Conservation (phyloP, 78 protist genomes). For the Dictyostelium brefeldianum region DNA sequence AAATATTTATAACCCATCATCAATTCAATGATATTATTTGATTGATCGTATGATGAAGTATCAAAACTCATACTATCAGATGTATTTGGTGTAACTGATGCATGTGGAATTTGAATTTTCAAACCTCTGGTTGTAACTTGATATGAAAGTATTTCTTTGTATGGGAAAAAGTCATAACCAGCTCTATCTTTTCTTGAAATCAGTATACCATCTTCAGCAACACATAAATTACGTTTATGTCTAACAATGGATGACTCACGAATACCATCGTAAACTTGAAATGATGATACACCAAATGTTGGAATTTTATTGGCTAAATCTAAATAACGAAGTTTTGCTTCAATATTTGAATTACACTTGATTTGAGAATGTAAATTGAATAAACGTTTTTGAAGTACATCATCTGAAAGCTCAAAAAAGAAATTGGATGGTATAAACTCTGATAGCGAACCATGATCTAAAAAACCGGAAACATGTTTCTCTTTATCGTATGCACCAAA, state of each 20-base stretch:
- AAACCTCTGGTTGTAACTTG: slow-evolving; percentile 59
- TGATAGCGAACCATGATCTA: slow-evolving; percentile 40
- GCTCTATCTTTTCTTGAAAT: slow-evolving; percentile 61
- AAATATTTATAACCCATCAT: slow-evolving; percentile 64
- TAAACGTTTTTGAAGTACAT: slow-evolving; percentile 51
- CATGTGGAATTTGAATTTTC: slow-evolving; percentile 44
- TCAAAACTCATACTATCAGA: slow-evolving; percentile 57
- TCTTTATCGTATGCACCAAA: slow-evolving; percentile 70
- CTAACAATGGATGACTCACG: slow-evolving; percentile 15
- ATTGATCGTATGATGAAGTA: slow-evolving; percentile 60
- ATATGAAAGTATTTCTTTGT: slow-evolving; percentile 13
- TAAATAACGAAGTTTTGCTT: slow-evolving; percentile 59
- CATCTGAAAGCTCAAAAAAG: slow-evolving; percentile 49
- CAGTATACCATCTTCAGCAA: slow-evolving; percentile 55
- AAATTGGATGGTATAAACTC: slow-evolving; percentile 41
- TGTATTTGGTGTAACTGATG: slow-evolving; percentile 39
- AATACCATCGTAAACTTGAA: slow-evolving; percentile 38
- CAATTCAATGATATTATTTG: slow-evolving; percentile 58
- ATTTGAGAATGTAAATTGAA: slow-evolving; percentile 57
- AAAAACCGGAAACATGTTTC: slow-evolving; percentile 68
- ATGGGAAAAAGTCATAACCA: slow-evolving; percentile 49
- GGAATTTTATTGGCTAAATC: slow-evolving; percentile 77
- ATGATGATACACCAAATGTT: slow-evolving; percentile 69
- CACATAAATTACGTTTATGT: slow-evolving; percentile 28
- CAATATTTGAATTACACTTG: slow-evolving; percentile 45